phyloP scores from a whole-genome alignment of 2,329 filamentous ascomycete genomes.

The Pseudocercospora eumusae region DNA sequence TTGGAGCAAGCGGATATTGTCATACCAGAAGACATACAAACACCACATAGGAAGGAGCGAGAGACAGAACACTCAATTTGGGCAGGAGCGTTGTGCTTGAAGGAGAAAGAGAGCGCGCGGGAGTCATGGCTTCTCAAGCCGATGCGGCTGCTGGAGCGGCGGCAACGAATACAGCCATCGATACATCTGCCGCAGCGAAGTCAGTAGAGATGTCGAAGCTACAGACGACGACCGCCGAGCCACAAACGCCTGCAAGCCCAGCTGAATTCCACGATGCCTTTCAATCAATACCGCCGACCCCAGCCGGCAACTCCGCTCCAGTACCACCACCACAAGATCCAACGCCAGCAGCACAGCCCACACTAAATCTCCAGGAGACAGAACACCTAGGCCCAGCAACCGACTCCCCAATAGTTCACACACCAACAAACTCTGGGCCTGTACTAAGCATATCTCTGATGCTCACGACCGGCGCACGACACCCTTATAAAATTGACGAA shows the following conservation, averaged over 20 bases:
- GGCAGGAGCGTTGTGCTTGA: not conserved
- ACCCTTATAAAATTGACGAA: slow-evolving; percentile 87
- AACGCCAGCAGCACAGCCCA: slow-evolving; percentile 12
- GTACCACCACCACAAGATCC: not conserved
- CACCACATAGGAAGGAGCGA: not conserved
- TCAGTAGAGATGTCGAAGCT: slow-evolving; percentile 19
- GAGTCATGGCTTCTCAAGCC: slow-evolving; percentile 17
- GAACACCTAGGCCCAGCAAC: slow-evolving; percentile 53
- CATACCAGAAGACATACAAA: not conserved
- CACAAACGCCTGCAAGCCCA: slow-evolving; percentile 13
- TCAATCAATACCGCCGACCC: slow-evolving; percentile 4
- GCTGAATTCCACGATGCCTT: slow-evolving; percentile 18
- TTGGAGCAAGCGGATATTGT: not conserved
- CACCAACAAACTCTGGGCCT: slow-evolving; percentile 42
- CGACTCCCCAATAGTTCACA: slow-evolving; percentile 43
- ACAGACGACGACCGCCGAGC: slow-evolving; percentile 2
- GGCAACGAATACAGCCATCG: slow-evolving; percentile 11
- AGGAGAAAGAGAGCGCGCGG: not conserved
- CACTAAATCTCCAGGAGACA: slow-evolving; percentile 43
- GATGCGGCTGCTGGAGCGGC: slow-evolving; percentile 27
- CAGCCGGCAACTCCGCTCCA: not conserved
- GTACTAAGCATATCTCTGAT: slow-evolving; percentile 77
- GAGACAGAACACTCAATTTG: not conserved
- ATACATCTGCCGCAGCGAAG: slow-evolving; percentile 15
- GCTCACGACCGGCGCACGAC: slow-evolving; percentile 71